Evolutionary conservation across 192 early-diverging fungal species (phyloP), one percentile per base, ranked within the genome.

Genomic region (Piromyces finnis): DNA sequence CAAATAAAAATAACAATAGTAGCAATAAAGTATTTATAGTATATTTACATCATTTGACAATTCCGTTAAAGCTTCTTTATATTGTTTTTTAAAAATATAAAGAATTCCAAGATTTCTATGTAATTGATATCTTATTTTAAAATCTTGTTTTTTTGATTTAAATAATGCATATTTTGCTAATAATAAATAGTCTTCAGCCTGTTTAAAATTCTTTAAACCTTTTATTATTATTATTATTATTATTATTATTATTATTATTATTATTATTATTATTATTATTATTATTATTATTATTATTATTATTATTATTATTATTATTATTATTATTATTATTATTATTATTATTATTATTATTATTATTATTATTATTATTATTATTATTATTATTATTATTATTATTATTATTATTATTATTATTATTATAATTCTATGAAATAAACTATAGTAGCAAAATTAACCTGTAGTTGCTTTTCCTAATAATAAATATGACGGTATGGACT

Each of bases 381-480:
- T n/a, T n/a, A n/a, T n/a, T n/a, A n/a, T n/a, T n/a, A n/a, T n/a
- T n/a, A n/a, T n/a, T n/a, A n/a, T n/a, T n/a, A n/a, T n/a, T n/a
- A n/a, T n/a, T n/a, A n/a, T n/a, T n/a, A n/a, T n/a, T n/a, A n/a
- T n/a, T n/a, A n/a, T n/a, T n/a, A n/a, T n/a, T n/a, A n/a, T n/a
- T n/a, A n/a, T n/a, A n/a, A n/a, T n/a, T n/a, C n/a, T n/a, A n/a
- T n/a, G n/a, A n/a, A n/a, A n/a, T n/a, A n/a, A n/a, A n/a, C n/a
- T n/a, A n/a, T n/a, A n/a, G n/a, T n/a, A n/a, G n/a, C n/a, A n/a
- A n/a, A n/a, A n/a, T n/a, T n/a, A n/a, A 87, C 86, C 89, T 30
- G 89, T 90, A 78, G 84, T 87, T 15, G 89, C 90, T 84, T 90
- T 88, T 29, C 89, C 89, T 16, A 90, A 84, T 9, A 90, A 83